Conservation (phyloP, 192 early-diverging fungal genomes). For the Backusella sp. region DNA sequence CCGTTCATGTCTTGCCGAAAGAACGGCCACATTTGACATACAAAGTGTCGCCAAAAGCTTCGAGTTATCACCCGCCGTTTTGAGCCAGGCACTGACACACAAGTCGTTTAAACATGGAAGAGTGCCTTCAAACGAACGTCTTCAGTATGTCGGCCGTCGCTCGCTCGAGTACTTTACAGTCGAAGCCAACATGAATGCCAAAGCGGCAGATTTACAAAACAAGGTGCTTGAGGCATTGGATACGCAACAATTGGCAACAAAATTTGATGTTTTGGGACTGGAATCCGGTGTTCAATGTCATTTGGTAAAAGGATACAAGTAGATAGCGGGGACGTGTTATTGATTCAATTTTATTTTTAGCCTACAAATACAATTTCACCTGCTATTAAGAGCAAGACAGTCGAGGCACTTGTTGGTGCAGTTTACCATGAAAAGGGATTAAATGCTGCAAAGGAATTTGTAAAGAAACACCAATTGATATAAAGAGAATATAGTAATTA, state of each 20-base stretch:
- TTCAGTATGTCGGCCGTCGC: slow-evolving; percentile 19
- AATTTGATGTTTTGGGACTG: slow-evolving; percentile 14
- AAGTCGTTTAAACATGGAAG: slow-evolving; percentile 47
- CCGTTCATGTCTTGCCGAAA: slow-evolving; percentile 2
- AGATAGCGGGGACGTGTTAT: background rate
- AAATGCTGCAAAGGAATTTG: slow-evolving; percentile 43
- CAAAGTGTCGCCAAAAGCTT: slow-evolving; percentile 25
- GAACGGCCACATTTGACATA: background rate
- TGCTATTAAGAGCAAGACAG: slow-evolving; percentile 35
- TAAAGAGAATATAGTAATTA: background rate
- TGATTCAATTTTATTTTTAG: background rate
- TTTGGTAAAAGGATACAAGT: background rate
- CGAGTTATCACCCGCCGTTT: slow-evolving; percentile 34
- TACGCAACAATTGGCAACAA: background rate
- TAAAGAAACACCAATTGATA: slow-evolving; percentile 35
- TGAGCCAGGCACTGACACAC: slow-evolving; percentile 48
- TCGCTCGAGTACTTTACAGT: slow-evolving; percentile 14
- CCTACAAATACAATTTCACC: slow-evolving; percentile 9
- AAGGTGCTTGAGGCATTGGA: background rate
- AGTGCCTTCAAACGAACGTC: slow-evolving; percentile 47
- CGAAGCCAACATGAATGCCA: background rate
- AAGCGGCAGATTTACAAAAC: background rate
- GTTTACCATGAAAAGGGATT: slow-evolving; percentile 50
- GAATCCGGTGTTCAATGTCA: slow-evolving; percentile 8
- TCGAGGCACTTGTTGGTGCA: slow-evolving; percentile 49